Conservation (phyloP, 108 stramenopile genomes). For the Epithemia pelagica region DNA sequence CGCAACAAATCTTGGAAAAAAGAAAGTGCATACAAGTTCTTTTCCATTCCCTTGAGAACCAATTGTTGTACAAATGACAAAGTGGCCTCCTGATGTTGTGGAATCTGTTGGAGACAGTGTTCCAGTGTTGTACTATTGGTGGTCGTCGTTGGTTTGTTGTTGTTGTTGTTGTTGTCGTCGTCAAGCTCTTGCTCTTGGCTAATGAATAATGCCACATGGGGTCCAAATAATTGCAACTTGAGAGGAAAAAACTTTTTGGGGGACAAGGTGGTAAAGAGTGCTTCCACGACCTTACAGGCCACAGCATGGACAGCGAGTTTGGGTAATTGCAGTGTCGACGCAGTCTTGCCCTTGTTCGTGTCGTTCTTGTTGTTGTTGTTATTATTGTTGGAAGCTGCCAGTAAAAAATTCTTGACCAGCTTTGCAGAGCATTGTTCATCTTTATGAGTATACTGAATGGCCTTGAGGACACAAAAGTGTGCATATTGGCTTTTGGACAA, state of each 20-base stretch:
- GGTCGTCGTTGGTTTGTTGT: conserved; percentile 19
- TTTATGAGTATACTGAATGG: conserved; percentile 75
- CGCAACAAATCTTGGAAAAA: conserved; percentile 78
- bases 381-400: neutral
- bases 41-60: conserved; percentile 78
- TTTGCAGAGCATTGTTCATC: conserved; percentile 32
- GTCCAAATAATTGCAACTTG: conserved; percentile 87
- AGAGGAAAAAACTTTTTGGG: conserved; percentile 51
- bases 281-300: conserved; percentile 78
- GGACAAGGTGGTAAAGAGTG: conserved; percentile 66
- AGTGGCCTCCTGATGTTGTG: conserved; percentile 61
- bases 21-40: conserved; percentile 71
- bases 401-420: neutral
- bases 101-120: conserved; percentile 34
- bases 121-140: conserved; percentile 14
- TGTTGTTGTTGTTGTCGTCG: neutral
- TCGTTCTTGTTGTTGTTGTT: conserved; percentile 11
- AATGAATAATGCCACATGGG: conserved; percentile 71
- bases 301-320: conserved; percentile 86
- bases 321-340: conserved; percentile 41
- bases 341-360: conserved; percentile 72
- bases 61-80: conserved; percentile 36
- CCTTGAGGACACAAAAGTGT: conserved; percentile 85
- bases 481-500: conserved; percentile 87
- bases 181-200: neutral